These are phyloP conservation scores for Fusarium transvaalense DNA, from an alignment of 2,329 filamentous ascomycete species.

Conservation along the genomic window DNA sequence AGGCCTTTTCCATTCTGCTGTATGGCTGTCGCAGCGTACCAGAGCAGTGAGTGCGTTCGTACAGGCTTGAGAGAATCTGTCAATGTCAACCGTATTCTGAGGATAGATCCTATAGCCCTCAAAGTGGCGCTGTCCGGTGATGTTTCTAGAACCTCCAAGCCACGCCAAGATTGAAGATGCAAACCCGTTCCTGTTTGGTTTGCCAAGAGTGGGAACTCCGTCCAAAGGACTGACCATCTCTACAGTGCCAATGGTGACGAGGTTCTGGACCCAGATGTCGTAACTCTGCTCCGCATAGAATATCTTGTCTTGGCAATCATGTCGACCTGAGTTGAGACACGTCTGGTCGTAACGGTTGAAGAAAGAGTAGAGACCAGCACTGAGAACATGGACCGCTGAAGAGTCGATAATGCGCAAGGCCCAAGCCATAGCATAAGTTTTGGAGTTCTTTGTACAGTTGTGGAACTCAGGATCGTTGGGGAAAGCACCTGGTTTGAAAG, in stretches of 20 bases:
- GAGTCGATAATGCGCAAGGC: slow-evolving; percentile 42
- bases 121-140: slow-evolving; percentile 27
- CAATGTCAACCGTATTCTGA: slow-evolving; percentile 2
- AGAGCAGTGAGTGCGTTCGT: slow-evolving; percentile 21
- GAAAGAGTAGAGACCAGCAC: slow-evolving; percentile 49
- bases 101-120: slow-evolving; percentile 25
- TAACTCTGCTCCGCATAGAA: slow-evolving; percentile 38
- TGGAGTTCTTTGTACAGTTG: slow-evolving; percentile 5
- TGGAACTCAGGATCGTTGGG: slow-evolving; percentile 18
- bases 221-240: slow-evolving; percentile 37
- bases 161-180: slow-evolving; percentile 37
- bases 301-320: slow-evolving; percentile 42
- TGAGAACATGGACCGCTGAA: slow-evolving; percentile 40
- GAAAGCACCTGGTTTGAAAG: slow-evolving; percentile 25
- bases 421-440: slow-evolving; percentile 45
- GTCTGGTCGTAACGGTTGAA: slow-evolving; percentile 46
- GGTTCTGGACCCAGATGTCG: slow-evolving; percentile 46
- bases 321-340: slow-evolving; percentile 29
- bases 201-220: slow-evolving; percentile 12
- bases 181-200: slow-evolving; percentile 36
- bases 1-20: background rate
- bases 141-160: slow-evolving; percentile 25
- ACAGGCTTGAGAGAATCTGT: slow-evolving; percentile 1
- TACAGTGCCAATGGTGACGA: slow-evolving; percentile 31
- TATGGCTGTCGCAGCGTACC: slow-evolving; percentile 11